Evolutionary conservation across 2,329 filamentous ascomycete species (phyloP), one percentile per base, ranked within the genome.

Genomic region (Sporothrix inflata): DNA sequence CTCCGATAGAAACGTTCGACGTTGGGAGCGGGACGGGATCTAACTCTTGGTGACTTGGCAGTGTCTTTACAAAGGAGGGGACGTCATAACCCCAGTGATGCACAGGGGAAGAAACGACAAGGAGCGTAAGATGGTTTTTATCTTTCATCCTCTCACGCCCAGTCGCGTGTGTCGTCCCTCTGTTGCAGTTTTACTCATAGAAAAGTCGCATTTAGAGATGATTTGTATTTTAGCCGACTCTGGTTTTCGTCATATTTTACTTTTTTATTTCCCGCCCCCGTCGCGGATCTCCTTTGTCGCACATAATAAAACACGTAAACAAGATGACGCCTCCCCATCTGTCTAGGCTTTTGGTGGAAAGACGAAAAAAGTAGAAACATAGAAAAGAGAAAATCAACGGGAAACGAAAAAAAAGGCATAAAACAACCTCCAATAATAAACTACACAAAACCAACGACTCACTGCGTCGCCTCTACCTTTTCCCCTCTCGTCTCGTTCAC

Each of bases 341-440:
- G 19, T 63, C 60, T 42, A 65, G 38, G 21, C 60, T 65, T 45
- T 65, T 65, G n/a, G 60, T 42, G 11, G 9, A 47, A n/a, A 27
- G 12, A 66, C 16, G 11, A 49, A 49, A 34, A 45, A 47, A 30
- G 21, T 24, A 30, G 34, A 27, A 45, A 65, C 30, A n/a, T 11
- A 47, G 16, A n/a, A 65, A 30, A 14, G 16, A 19, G 9, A 30
- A 45, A 3, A 14, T 19, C 14, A 45, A 45, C 42, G 53, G 11
- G 2, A 67, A 27, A 8, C n/a, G 21, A 47, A 1, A 34, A 57
- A 57, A 19, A 16, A 38, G 27, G 7, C 27, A 34, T 34, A 34
- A 16, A 57, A 57, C 19, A 34, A 30, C 24, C 57, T 5, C 19
- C 34, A 34, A 16, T 24, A 24, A 19, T 40, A 63, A 24, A 65